Base-by-base conservation (phyloP, 768 basidiomycete species). In the Clathrus columnatus region DNA sequence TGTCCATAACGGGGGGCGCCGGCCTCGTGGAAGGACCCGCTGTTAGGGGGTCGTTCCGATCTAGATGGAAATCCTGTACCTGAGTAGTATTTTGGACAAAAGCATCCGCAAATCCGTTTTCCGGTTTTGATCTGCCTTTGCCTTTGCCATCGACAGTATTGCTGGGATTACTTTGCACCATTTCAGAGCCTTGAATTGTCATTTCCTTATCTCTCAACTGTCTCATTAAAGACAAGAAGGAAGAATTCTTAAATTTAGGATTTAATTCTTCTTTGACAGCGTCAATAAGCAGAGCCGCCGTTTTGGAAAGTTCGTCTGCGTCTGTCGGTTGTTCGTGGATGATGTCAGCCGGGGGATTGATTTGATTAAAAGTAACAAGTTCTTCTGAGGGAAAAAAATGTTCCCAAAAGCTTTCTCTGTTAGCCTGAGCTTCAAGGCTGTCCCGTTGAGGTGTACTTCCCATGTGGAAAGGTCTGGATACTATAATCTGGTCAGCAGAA, bases 191-290 rank as follows among this genome's bases (percentile, higher is more conserved):
- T 48, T 87, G 82, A 2, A 95, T 84, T 16, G 83, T 75, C 41
- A 91, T 75, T 63, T 86, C 79, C 7, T 83, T 80, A 68, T 93
- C 92, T 36, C 89, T 75, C 54, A 96, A 70, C 66, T 89, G 83
- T 50, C 78, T 80, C 92, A 96, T 95, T 24, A 96, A 75, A 20
- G 77, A 76, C 75, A 96, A 74, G 66, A 96, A 96, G 57, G 80
- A 76, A 67, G 89, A 91, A 28, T 90, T 79, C 68, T 81, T 76
- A 63, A 96, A 92, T 66, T 95, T 96, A 30, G 84, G 81, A 64
- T 89, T 91, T 63, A 78, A 75, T 53, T 88, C 87, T 56, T 84
- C 70, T 63, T 79, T 74, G 46, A 94, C 79, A n/a, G 84, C 76
- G 42, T 89, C 81, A 53, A 95, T 71, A 36, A 95, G 77, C 43